These are phyloP conservation scores for Dimocarpus longan DNA, from an alignment of 345 rosid genomes.

Conservation along the genomic window DNA sequence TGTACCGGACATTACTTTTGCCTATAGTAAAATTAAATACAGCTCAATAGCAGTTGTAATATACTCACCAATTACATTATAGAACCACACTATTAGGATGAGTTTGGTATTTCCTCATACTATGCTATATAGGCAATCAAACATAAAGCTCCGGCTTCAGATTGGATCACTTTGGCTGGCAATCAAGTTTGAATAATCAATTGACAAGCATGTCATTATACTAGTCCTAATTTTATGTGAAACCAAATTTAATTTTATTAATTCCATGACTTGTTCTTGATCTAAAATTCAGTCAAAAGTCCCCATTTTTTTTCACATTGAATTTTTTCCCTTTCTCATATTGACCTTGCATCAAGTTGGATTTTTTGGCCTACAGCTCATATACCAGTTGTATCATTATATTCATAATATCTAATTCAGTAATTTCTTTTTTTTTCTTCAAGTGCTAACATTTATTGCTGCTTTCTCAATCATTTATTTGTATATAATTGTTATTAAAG, in stretches of 20 bases:
- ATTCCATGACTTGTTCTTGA: not conserved
- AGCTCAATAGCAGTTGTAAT: not conserved
- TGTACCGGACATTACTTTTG: not conserved
- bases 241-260: not conserved
- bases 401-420: not conserved
- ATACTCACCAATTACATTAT: not conserved
- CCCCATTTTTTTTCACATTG: not conserved
- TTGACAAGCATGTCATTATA: not conserved
- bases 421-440: not conserved
- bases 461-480: not conserved
- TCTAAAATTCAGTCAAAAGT: not conserved
- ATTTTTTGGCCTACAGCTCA: not conserved
- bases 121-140: not conserved
- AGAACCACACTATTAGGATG: not conserved
- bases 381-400: not conserved
- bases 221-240: not conserved
- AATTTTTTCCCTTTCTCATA: not conserved
- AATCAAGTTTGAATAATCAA: not conserved
- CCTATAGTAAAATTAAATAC: not conserved
- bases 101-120: not conserved
- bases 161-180: not conserved
- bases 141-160: not conserved
- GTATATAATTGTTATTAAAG: not conserved
- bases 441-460: not conserved
- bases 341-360: slow-evolving; percentile 3